phyloP scores from a whole-genome alignment of 768 basidiomycete species.

The Tulasnella calospora region DNA sequence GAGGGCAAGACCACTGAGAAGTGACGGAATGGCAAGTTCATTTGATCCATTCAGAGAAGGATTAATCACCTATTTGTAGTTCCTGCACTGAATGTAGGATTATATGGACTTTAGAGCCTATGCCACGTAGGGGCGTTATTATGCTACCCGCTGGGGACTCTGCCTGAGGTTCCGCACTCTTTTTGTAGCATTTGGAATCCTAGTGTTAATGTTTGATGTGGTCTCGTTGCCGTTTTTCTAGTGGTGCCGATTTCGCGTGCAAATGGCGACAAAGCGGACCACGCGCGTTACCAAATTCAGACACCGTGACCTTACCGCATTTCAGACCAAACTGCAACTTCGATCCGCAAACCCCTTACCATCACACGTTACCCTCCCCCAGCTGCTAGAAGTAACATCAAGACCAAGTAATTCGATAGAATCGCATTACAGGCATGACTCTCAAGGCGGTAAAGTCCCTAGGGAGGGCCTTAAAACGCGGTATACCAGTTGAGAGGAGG shows the following conservation, averaged over 20 bases:
- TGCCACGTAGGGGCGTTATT: neutral
- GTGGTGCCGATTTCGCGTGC: too few relatives aligned
- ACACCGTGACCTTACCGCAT: neutral
- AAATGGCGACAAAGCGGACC: neutral
- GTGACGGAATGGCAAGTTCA: neutral
- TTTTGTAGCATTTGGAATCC: neutral
- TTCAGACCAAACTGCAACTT: neutral
- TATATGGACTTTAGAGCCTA: neutral
- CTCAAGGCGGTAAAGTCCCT: neutral
- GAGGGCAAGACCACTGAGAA: neutral
- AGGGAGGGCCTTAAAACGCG: neutral
- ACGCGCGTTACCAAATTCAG: neutral
- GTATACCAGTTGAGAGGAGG: slow-evolving; percentile 12
- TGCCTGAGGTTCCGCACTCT: neutral
- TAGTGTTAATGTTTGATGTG: too few relatives aligned
- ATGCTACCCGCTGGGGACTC: neutral
- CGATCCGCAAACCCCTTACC: neutral
- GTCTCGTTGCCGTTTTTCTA: too few relatives aligned
- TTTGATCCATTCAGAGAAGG: neutral
- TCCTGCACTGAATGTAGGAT: neutral
- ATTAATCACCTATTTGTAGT: neutral
- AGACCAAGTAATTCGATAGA: neutral
- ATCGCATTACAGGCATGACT: neutral
- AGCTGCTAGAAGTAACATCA: neutral
- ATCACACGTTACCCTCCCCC: neutral